Conservation (phyloP, 768 basidiomycete species). For the Exidia glandulosa region DNA sequence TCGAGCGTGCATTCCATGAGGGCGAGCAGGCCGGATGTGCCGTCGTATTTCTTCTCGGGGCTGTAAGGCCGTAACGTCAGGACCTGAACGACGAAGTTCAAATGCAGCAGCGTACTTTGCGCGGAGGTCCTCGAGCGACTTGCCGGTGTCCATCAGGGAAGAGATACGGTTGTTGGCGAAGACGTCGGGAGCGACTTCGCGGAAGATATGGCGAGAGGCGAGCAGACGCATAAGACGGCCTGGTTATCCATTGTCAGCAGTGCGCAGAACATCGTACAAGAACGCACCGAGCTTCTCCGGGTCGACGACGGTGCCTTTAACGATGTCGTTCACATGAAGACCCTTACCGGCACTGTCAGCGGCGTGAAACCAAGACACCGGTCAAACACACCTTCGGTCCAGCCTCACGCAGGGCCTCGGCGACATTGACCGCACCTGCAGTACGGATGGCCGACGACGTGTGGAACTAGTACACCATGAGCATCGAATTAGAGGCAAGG, state of each 20-base stretch:
- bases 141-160: constrained; percentile 11
- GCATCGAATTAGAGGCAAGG: not conserved
- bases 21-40: constrained; percentile 54
- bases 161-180: constrained; percentile 19
- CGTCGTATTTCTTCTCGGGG: constrained; percentile 49
- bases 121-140: not conserved
- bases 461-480: not conserved
- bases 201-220: constrained; percentile 17
- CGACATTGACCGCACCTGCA: constrained; percentile 35
- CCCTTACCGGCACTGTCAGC: constrained; percentile 18
- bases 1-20: constrained; percentile 67
- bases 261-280: not conserved
- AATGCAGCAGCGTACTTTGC: not conserved
- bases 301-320: constrained; percentile 19
- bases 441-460: not conserved
- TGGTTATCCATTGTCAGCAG: not conserved
- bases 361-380: not conserved
- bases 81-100: not conserved
- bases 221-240: constrained; percentile 19
- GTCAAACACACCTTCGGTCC: constrained; percentile 23
- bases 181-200: constrained; percentile 19
- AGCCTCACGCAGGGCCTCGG: constrained; percentile 58
- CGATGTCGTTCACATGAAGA: constrained; percentile 28
- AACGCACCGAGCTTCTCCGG: constrained; percentile 24
- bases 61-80: constrained; percentile 27